Evolutionary conservation across 2,329 filamentous ascomycete species (phyloP), one percentile per base, ranked within the genome.

Genomic region (Botryotinia convoluta): DNA sequence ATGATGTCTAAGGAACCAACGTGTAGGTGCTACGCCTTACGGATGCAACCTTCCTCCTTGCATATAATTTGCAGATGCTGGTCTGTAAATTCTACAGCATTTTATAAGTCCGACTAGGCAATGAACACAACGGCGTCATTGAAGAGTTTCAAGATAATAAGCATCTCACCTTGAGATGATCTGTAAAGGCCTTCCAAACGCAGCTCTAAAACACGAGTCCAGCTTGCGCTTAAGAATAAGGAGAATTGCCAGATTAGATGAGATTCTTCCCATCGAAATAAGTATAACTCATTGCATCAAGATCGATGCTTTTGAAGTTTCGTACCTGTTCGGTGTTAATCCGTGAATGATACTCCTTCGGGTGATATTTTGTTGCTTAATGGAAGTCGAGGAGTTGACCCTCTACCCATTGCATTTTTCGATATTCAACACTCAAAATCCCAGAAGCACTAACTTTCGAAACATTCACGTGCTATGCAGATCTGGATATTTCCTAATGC

Each of bases 251-350:
- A 14, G 16, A 54, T 72, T 26, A 72, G 14, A 73, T 45, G 10
- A 70, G 35, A 4, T 72, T 77, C 63, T 74, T 77, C 22, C 77
- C 77, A 63, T 78, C 75, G 44, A 75, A 75, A 60, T 60, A 63
- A 3, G 74, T 77, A 69, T 79, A 79, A 4, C 67, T 69, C 72
- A 78, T 39, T 7, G 54, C 8, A 39, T 77, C 73, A 18, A 78
- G 69, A 75, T 79, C 74, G 32, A 79, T 73, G 26, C 74, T 69
- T 4, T 74, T 74, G 62, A 77, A 78, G 63, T 69, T 72, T 37
- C 78, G 74, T n/a, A 77, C 74, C 77, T 78, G 48, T 39, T 35
- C 4, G 10, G 20, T 2, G 16, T 22, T 26, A 39, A 22, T 51
- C 10, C 22, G 32, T 51, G 26, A 7, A 32, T n/a, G 2, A 18